A percentile compares a stretch with the other conserved stretches of the same genome.
These are phyloP conservation scores for Boletus rubroflammeus DNA, from an alignment of 768 basidiomycete species.

Conservation along the genomic window DNA sequence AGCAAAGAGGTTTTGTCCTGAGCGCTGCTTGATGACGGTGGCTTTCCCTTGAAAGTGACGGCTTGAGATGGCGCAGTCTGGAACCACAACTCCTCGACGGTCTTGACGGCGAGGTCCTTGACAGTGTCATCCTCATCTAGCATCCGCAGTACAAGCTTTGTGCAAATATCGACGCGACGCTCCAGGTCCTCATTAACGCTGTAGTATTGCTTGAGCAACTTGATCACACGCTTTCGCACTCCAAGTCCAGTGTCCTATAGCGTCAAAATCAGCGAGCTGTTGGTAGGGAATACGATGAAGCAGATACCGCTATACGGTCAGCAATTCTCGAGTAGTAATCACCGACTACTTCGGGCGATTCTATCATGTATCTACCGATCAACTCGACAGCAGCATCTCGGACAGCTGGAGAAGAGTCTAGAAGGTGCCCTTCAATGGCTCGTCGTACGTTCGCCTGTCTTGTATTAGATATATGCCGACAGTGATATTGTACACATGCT, in stretches of 20 bases:
- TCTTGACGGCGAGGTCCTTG: conserved; percentile 88
- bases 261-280: neutral
- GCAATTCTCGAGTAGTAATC: conserved; percentile 88
- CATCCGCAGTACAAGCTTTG: conserved; percentile 77
- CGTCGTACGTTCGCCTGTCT: conserved; percentile 70
- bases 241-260: conserved; percentile 87
- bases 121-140: conserved; percentile 93
- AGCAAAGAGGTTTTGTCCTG: conserved; percentile 56
- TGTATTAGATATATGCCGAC: conserved; percentile 1
- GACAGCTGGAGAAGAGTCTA: conserved; percentile 90
- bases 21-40: conserved; percentile 25
- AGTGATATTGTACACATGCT: conserved; percentile 22
- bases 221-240: conserved; percentile 95
- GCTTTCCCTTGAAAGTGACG: conserved; percentile 38
- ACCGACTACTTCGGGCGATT: conserved; percentile 80
- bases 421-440: conserved; percentile 84
- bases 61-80: conserved; percentile 33
- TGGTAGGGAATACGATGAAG: neutral
- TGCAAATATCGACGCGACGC: conserved; percentile 75
- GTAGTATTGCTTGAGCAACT: conserved; percentile 84
- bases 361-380: conserved; percentile 95
- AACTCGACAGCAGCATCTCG: conserved; percentile 96
- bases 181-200: conserved; percentile 52
- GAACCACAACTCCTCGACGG: conserved; percentile 92
- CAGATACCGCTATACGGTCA: conserved; percentile 81